Conservation (phyloP, 768 basidiomycete species). For the Lactarius evosmus region DNA sequence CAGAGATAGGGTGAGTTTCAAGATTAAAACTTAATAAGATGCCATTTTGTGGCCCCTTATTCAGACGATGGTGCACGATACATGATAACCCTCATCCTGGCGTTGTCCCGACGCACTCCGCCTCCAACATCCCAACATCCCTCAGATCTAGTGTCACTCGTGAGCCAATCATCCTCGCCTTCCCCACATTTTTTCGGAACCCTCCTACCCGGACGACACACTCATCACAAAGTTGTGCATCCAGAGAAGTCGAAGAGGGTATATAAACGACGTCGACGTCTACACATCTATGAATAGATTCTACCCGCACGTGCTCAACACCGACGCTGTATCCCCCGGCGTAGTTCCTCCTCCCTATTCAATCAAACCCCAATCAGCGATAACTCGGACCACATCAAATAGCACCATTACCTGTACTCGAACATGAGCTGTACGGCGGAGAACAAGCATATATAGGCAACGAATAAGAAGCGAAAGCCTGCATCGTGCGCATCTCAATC, state of each 20-base stretch:
- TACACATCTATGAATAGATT: not conserved
- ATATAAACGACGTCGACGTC: not conserved
- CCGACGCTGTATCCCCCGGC: constrained; percentile 26
- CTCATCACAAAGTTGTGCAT: not conserved
- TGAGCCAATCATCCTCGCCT: too few relatives aligned
- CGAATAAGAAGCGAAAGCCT: constrained; percentile 66
- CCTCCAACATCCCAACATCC: too few relatives aligned
- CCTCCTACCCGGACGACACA: not conserved
- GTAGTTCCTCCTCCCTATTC: constrained; percentile 36
- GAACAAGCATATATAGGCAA: constrained; percentile 65
- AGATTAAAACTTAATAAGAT: too few relatives aligned
- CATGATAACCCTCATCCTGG: too few relatives aligned
- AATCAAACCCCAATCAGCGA: not conserved
- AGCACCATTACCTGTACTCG: constrained; percentile 75
- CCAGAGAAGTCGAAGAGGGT: not conserved
- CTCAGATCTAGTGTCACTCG: too few relatives aligned
- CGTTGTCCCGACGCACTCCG: too few relatives aligned
- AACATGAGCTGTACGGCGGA: constrained; percentile 91
- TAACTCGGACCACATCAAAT: not conserved
- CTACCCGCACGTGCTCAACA: constrained; percentile 10
- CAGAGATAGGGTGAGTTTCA: too few relatives aligned
- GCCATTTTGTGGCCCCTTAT: too few relatives aligned
- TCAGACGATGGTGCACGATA: too few relatives aligned
- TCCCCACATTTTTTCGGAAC: too few relatives aligned
- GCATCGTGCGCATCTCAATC: not conserved